Evolutionary conservation across 1,284 basidiomycete species (phyloP).

Genomic region (Omphalotus olearius): DNA sequence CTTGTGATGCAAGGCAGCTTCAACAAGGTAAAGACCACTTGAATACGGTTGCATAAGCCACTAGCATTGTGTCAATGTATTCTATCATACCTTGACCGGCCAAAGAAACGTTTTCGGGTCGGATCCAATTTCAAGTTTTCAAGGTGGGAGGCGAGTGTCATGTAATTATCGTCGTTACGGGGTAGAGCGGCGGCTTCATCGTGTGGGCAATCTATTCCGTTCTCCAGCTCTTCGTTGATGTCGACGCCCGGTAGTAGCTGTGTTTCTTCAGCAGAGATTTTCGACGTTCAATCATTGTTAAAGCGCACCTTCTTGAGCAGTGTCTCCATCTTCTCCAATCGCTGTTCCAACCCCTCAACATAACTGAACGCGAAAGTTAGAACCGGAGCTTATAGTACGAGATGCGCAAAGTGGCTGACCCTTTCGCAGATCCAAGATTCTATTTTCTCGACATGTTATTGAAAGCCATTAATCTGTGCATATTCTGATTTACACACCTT

Average conservation of each 20-base stretch:
- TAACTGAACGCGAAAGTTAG: constrained; percentile 37
- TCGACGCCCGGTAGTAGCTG: constrained; percentile 35
- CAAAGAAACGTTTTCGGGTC: constrained; percentile 32
- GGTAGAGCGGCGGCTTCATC: constrained; percentile 20
- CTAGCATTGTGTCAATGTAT: neutral
- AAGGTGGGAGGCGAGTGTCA: constrained; percentile 24
- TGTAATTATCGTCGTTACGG: constrained; percentile 27
- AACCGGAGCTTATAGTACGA: constrained; percentile 3
- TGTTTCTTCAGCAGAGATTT: neutral
- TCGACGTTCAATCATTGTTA: neutral
- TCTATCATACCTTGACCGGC: constrained; percentile 32
- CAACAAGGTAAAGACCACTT: constrained; percentile 37
- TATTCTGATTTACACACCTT: constrained; percentile 26
- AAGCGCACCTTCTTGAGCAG: constrained; percentile 53
- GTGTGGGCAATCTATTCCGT: constrained; percentile 17
- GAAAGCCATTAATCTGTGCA: neutral
- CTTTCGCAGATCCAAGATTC: constrained; percentile 37
- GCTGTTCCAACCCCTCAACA: constrained; percentile 67
- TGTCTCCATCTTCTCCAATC: constrained; percentile 69
- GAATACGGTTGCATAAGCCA: neutral
- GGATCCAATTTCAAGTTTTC: constrained; percentile 30
- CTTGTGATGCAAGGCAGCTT: constrained; percentile 35
- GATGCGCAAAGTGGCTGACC: constrained; percentile 19
- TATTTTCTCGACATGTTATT: constrained; percentile 10
- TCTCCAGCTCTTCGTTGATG: constrained; percentile 30